Conservation (phyloP, 2,329 filamentous ascomycete species). For the Mycosphaerella sp. region DNA sequence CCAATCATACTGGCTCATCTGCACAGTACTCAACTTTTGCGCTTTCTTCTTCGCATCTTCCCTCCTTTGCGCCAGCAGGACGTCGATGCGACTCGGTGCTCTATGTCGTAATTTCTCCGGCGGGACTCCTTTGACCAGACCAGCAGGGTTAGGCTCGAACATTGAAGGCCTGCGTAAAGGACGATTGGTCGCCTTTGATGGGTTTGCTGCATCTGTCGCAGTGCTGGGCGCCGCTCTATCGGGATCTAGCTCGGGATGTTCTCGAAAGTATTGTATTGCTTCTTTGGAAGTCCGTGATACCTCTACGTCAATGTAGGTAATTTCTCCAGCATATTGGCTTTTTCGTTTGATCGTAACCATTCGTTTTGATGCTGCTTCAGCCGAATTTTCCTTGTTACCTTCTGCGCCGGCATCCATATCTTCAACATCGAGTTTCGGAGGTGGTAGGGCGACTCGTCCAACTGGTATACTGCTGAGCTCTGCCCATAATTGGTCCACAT, state of each 20-base stretch:
- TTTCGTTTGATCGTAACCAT: slow-evolving; percentile 51
- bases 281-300: slow-evolving; percentile 50
- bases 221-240: slow-evolving; percentile 23
- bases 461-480: slow-evolving; percentile 41
- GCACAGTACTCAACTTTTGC: slow-evolving; percentile 59
- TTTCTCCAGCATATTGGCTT: slow-evolving; percentile 53
- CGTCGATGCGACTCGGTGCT: slow-evolving; percentile 29
- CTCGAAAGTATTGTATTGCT: slow-evolving; percentile 46
- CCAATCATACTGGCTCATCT: slow-evolving; percentile 61
- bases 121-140: slow-evolving; percentile 41
- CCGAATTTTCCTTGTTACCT: slow-evolving; percentile 31
- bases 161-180: slow-evolving; percentile 43
- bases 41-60: slow-evolving; percentile 33
- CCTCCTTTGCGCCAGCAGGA: slow-evolving; percentile 30
- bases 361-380: slow-evolving; percentile 25
- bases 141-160: slow-evolving; percentile 47
- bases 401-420: slow-evolving; percentile 19
- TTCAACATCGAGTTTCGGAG: slow-evolving; percentile 8
- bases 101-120: slow-evolving; percentile 39
- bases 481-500: slow-evolving; percentile 51
- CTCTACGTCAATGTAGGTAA: slow-evolving; percentile 48
- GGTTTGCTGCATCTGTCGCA: slow-evolving; percentile 14
- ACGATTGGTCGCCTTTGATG: slow-evolving; percentile 32
- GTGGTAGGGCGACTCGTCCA: slow-evolving; percentile 21
- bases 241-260: slow-evolving; percentile 35